Evolutionary conservation across 345 rosid genomes (phyloP).

Genomic region (Linum lewisii): DNA sequence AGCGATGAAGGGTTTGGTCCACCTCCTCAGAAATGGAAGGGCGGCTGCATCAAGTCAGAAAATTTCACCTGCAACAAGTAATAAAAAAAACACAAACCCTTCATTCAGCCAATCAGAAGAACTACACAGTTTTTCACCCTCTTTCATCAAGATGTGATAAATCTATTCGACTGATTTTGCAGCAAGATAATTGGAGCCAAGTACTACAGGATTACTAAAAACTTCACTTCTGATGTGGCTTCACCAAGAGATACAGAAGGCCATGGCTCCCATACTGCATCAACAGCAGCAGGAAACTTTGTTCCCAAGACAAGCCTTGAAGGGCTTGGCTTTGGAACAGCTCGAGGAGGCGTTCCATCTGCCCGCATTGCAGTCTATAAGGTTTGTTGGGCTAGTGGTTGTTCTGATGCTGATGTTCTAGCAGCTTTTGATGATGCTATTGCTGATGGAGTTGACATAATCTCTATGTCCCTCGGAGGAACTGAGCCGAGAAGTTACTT

Average conservation of each 20-base stretch:
- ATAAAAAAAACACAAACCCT: background rate
- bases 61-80: conserved; percentile 5
- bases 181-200: background rate
- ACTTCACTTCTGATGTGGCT: background rate
- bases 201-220: background rate
- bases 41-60: background rate
- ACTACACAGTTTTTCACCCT: background rate
- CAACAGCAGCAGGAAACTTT: background rate
- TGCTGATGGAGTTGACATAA: conserved; percentile 2
- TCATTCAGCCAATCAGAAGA: too few species aligned
- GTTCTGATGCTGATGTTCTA: background rate
- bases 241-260: conserved; percentile 6
- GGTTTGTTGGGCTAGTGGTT: background rate
- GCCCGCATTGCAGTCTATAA: conserved; percentile 4
- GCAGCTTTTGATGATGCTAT: conserved; percentile 3
- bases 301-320: conserved; percentile 2
- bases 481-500: background rate
- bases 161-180: background rate
- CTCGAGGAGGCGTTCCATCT: conserved; percentile 1
- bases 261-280: conserved; percentile 2
- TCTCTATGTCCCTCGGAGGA: conserved; percentile 1
- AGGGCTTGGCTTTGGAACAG: background rate
- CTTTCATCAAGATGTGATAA: background rate
- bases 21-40: conserved; percentile 2
- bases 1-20: background rate